Evolutionary conservation across 257 asterid species (phyloP).

Genomic region (Solanum chmielewskii): DNA sequence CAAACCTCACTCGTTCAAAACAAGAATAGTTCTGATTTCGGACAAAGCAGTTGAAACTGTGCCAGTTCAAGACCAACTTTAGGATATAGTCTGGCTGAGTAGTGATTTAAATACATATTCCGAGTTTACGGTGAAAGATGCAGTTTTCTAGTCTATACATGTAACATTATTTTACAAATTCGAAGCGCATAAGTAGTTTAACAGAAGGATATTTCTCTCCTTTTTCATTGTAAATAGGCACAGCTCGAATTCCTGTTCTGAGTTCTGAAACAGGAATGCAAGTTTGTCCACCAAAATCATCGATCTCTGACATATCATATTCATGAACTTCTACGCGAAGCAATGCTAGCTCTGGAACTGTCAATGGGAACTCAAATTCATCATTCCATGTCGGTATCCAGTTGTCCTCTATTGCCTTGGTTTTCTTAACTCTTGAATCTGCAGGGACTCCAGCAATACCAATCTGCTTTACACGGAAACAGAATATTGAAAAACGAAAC

Average conservation of each 20-base stretch:
- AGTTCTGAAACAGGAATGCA: slow-evolving; percentile 73
- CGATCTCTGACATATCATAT: slow-evolving; percentile 56
- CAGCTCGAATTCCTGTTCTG: slow-evolving; percentile 56
- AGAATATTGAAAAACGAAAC: neutral
- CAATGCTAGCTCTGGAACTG: slow-evolving; percentile 64
- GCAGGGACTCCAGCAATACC: slow-evolving; percentile 66
- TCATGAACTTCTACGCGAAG: slow-evolving; percentile 80
- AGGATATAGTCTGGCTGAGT: neutral
- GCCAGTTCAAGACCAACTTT: neutral
- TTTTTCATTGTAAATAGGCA: slow-evolving; percentile 40
- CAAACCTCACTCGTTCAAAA: neutral
- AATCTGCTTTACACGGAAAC: slow-evolving; percentile 19
- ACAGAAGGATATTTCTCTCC: slow-evolving; percentile 71
- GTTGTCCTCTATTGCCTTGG: slow-evolving; percentile 46
- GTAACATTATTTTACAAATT: slow-evolving; percentile 19
- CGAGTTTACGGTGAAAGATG: neutral
- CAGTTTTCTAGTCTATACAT: neutral
- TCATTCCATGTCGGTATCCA: slow-evolving; percentile 78
- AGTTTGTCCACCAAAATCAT: slow-evolving; percentile 88
- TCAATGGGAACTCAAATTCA: slow-evolving; percentile 49
- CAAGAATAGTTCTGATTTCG: neutral
- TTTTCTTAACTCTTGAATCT: slow-evolving; percentile 41
- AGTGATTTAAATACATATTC: neutral
- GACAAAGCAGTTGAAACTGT: neutral
- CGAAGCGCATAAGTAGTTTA: slow-evolving; percentile 43